Evolutionary conservation across 2,329 filamentous ascomycete genomes (phyloP), one percentile per base, ranked within the genome.

Genomic region (Trichoderma sp.): DNA sequence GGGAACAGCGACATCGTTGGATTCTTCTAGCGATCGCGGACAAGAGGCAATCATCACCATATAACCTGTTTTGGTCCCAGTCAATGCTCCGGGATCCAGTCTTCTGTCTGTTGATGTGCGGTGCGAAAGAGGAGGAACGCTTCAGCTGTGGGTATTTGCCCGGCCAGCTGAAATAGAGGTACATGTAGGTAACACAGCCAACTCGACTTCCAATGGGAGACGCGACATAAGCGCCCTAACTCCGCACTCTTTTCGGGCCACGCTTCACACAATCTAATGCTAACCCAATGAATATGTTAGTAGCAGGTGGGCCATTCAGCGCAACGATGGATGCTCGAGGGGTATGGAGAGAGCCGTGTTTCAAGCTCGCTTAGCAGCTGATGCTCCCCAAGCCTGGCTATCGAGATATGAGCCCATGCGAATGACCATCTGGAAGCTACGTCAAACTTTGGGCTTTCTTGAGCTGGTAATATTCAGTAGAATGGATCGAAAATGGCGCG

Each of bases 1-100:
- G 59, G 59, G 5, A 63, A 37, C 8, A 13, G 43, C 16, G 59
- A 63, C 59, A 63, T 63, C 24, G 59, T 63, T 37, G 59, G 30
- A 52, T 63, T 52, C 14, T 52, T 51, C 24, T 32, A 5, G 11
- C 24, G n/a, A n/a, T n/a, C n/a, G n/a, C n/a, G n/a, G n/a, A n/a
- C n/a, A n/a, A n/a, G n/a, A n/a, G n/a, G n/a, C n/a, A n/a, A n/a
- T n/a, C n/a, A n/a, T n/a, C n/a, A n/a, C n/a, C n/a, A n/a, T n/a
- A n/a, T n/a, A n/a, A n/a, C n/a, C n/a, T n/a, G n/a, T n/a, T n/a
- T n/a, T n/a, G n/a, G n/a, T n/a, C n/a, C n/a, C n/a, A n/a, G n/a
- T n/a, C n/a, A n/a, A n/a, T n/a, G n/a, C n/a, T n/a, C n/a, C n/a
- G n/a, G n/a, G n/a, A n/a, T n/a, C n/a, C n/a, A n/a, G n/a, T n/a